Base-by-base conservation (phyloP, 1,139 yeast species). In the Yamadazyma sp. region DNA sequence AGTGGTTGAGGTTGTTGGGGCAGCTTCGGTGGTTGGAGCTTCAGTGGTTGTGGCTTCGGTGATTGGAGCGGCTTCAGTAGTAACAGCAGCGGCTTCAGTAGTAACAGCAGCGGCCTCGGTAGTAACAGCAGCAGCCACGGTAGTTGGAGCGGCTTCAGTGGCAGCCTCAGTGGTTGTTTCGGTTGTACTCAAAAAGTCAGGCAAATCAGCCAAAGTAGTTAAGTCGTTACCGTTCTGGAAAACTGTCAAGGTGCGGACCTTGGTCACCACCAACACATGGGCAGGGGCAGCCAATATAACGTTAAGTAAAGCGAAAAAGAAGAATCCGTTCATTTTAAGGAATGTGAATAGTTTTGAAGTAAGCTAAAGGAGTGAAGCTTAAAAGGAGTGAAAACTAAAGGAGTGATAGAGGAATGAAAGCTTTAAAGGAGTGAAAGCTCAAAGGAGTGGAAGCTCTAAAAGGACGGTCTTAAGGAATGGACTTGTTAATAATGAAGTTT, bases 1-100 rank as follows among this genome's bases (percentile, higher is more conserved):
- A 27, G 55, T 44, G 10, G 52, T 41, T 29, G 64, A 49, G 29
- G 54, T 23, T 5, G 51, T 21, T 17, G 53, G 12, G 23, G 49
- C 32, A 16, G 48, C 29, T 24, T 50, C 37, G 22, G 48, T 18
- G 33, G 60, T 25, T 17, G 46, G 32, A 6, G 48, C 29, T 12
- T 30, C 29, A 11, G 49, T 23, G 16, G 50, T 53, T 23, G 63
- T 50, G 34, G 64, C 27, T 15, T 44, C 35, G 35, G 41, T 35
- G 28, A 45, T 35, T 26, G 48, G 38, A 22, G 39, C 38, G 12
- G 42, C 24, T 17, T 41, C n/a, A n/a, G n/a, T n/a, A n/a, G n/a
- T n/a, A n/a, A n/a, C n/a, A n/a, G n/a, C n/a, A n/a, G n/a, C n/a
- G n/a, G n/a, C 44, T 14, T 34, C 28, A 24, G 46, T 37, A 12